A percentile compares a stretch with the other conserved stretches of the same genome.
Evolutionary conservation across 139 green algal species (phyloP).

Genomic region (Edaphochlamys debaryana): DNA sequence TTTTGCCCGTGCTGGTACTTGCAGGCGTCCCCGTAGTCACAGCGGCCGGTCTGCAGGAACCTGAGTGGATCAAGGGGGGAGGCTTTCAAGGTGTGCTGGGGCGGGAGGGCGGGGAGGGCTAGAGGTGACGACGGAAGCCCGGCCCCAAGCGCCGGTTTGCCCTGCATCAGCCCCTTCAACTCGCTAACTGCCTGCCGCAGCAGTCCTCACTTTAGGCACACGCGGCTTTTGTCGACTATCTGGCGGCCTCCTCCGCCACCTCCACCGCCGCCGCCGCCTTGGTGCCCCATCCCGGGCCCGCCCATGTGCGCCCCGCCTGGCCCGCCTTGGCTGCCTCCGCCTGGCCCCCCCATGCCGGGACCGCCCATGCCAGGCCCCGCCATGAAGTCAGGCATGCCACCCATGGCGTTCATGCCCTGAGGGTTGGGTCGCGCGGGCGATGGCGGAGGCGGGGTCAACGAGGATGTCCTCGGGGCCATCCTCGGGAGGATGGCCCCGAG

Average conservation of each 20-base stretch:
- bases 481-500: no score
- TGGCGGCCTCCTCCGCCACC: not conserved
- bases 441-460: not conserved
- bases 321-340: not conserved
- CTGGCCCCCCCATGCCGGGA: not conserved
- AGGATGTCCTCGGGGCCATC: not conserved
- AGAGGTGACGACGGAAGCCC: not conserved
- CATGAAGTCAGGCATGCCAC: conserved; percentile 15
- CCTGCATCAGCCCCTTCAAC: not conserved
- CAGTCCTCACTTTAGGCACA: not conserved
- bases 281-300: not conserved
- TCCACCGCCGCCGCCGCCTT: not conserved
- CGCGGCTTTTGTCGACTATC: not conserved
- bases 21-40: conserved; percentile 46
- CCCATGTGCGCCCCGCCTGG: not conserved
- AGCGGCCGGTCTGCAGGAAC: conserved; percentile 15
- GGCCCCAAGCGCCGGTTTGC: not conserved
- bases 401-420: conserved; percentile 37
- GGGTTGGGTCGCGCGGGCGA: no score
- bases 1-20: conserved; percentile 50
- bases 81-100: not conserved
- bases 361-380: conserved; percentile 2
- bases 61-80: not conserved
- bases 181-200: not conserved
- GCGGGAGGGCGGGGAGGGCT: not conserved